Evolutionary conservation across 2,329 filamentous ascomycete species (phyloP).

Genomic region (Diaporthe humulicola): DNA sequence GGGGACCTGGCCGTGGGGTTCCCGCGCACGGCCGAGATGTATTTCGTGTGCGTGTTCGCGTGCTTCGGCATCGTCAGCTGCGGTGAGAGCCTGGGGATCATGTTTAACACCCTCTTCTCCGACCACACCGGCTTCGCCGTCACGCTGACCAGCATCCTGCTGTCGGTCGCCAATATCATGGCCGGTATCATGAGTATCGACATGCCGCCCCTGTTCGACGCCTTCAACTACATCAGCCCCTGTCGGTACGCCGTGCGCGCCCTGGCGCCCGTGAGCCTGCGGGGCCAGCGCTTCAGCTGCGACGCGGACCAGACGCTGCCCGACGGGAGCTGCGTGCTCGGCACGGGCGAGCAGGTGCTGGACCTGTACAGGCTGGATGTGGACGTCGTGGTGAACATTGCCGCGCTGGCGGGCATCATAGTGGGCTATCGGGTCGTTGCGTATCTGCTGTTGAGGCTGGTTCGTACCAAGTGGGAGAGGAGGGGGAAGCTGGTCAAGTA

Average conservation of each 20-base stretch:
- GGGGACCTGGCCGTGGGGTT: constrained; percentile 75
- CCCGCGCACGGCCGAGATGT: constrained; percentile 72
- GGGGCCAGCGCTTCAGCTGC: constrained; percentile 74
- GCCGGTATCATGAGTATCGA: constrained; percentile 78
- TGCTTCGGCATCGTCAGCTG: constrained; percentile 81
- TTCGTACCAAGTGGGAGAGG: constrained; percentile 65
- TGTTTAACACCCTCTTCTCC: constrained; percentile 82
- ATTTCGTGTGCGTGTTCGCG: constrained; percentile 76
- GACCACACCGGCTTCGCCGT: constrained; percentile 81
- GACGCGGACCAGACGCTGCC: constrained; percentile 69
- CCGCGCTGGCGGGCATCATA: constrained; percentile 72
- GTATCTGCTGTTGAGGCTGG: constrained; percentile 68
- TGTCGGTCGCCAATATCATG: constrained; percentile 80
- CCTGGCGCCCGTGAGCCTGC: constrained; percentile 75
- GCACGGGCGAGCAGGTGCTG: constrained; percentile 76
- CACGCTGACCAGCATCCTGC: constrained; percentile 77
- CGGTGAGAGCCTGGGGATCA: constrained; percentile 82
- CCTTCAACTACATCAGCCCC: constrained; percentile 79
- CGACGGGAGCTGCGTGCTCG: constrained; percentile 73
- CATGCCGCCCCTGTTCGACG: constrained; percentile 75
- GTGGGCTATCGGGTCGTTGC: constrained; percentile 76
- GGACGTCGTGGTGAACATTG: constrained; percentile 71
- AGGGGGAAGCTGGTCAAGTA: constrained; percentile 28
- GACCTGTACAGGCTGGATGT: constrained; percentile 76
- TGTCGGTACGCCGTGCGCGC: constrained; percentile 78